Evolutionary conservation across 163 green algal genomes (phyloP).

Genomic region (Smithsoniella earleae): DNA sequence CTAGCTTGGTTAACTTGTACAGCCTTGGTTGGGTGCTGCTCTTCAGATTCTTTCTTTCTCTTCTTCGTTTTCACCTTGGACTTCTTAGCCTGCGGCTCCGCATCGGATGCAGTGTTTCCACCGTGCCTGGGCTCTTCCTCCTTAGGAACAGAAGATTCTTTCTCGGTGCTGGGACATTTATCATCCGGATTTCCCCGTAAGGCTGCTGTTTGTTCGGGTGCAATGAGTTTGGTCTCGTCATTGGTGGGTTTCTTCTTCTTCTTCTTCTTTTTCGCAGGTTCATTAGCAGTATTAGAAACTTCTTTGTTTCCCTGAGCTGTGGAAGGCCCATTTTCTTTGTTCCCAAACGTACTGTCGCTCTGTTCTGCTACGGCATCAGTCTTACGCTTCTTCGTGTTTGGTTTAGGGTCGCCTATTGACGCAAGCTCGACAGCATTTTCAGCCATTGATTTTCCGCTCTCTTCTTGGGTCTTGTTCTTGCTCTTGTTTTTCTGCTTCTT

Average conservation of each 20-base stretch:
- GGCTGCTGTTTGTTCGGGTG: no score
- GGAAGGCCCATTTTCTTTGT: no score
- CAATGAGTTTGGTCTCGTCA: no score
- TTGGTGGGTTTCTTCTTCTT: conserved; percentile 38
- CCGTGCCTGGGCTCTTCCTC: background rate
- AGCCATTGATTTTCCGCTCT: conserved; percentile 1
- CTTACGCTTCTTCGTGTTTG: background rate
- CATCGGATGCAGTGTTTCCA: no score
- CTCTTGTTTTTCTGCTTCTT: conserved; percentile 31
- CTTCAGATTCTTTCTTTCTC: background rate
- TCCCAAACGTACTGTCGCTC: no score
- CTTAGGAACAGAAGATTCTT: background rate
- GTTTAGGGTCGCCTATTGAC: background rate
- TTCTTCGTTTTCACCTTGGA: background rate
- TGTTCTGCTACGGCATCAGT: background rate
- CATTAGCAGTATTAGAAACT: background rate
- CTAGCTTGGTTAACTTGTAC: background rate
- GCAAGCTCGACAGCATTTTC: background rate
- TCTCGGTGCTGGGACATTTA: background rate
- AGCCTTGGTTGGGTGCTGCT: background rate
- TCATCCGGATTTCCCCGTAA: no score
- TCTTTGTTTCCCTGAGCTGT: no score
- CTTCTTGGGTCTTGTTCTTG: background rate
- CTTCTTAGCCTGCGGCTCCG: background rate
- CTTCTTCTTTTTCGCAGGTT: conserved; percentile 29